These are phyloP conservation scores for Blumeria graminis DNA, from an alignment of 2,329 filamentous ascomycete species.

Conservation along the genomic window DNA sequence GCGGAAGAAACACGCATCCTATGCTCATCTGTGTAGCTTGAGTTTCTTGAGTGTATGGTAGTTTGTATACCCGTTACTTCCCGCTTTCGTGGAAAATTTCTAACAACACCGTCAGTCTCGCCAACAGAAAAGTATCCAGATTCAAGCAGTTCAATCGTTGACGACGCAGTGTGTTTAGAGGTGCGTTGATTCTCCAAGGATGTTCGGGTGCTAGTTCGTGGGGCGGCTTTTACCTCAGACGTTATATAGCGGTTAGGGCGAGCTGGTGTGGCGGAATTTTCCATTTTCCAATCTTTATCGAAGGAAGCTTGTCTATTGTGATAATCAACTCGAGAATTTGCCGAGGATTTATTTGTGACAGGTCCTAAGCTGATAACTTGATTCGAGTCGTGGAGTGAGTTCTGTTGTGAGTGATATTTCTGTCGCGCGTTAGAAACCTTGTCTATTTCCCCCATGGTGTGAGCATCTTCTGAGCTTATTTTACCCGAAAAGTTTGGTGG, in stretches of 20 bases:
- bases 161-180: conserved; percentile 8
- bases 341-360: conserved; percentile 14
- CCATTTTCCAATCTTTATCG: conserved; percentile 45
- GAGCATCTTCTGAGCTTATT: conserved; percentile 16
- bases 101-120: conserved; percentile 51
- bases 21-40: conserved; percentile 57
- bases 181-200: conserved; percentile 13
- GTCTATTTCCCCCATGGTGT: conserved; percentile 22
- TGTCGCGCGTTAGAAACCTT: conserved; percentile 61
- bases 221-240: conserved; percentile 6
- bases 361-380: conserved; percentile 16
- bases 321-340: conserved; percentile 17
- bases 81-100: conserved; percentile 64
- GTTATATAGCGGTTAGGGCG: conserved; percentile 12
- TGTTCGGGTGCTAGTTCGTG: conserved; percentile 9
- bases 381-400: conserved; percentile 26
- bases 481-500: conserved; percentile 18
- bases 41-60: conserved; percentile 38
- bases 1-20: conserved; percentile 39
- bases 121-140: conserved; percentile 84
- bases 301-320: conserved; percentile 47
- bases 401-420: conserved; percentile 60
- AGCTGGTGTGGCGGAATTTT: conserved; percentile 16
- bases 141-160: conserved; percentile 30
- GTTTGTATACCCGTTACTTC: conserved; percentile 29